Conservation (phyloP, 2,329 filamentous ascomycete species). For the Exophiala xenobiotica region DNA sequence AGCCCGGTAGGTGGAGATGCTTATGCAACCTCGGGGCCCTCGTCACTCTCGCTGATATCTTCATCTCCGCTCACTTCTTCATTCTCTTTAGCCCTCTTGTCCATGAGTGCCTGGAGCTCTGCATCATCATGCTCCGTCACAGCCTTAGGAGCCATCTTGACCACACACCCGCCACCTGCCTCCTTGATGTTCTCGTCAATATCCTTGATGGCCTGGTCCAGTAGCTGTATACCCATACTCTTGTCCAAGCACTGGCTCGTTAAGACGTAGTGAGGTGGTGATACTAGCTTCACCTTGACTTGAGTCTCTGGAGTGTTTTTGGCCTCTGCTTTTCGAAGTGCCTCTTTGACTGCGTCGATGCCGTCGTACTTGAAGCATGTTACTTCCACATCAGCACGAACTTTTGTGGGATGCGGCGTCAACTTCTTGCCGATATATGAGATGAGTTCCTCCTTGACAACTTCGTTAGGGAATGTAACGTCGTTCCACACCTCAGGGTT, state of each 20-base stretch:
- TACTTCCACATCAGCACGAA: constrained; percentile 95
- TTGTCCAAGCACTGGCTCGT: constrained; percentile 97
- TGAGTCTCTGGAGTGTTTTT: constrained; percentile 89
- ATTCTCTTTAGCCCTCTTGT: constrained; percentile 97
- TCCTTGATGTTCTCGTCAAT: constrained; percentile 77
- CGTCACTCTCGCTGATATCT: constrained; percentile 91
- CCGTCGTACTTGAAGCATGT: constrained; percentile 95
- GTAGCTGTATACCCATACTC: constrained; percentile 73
- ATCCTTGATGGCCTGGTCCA: constrained; percentile 87
- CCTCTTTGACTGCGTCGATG: constrained; percentile 95
- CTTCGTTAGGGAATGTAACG: constrained; percentile 80
- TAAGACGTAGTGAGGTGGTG: constrained; percentile 91
- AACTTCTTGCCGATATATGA: constrained; percentile 96
- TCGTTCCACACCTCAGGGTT: constrained; percentile 97
- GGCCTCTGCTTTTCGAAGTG: constrained; percentile 85
- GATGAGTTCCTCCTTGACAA: constrained; percentile 84
- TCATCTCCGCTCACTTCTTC: constrained; percentile 97
- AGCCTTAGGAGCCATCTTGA: constrained; percentile 99
- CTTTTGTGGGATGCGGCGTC: constrained; percentile 97
- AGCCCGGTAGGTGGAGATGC: background rate
- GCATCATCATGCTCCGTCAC: constrained; percentile 98
- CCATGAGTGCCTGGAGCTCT: constrained; percentile 95
- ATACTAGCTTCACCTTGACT: constrained; percentile 98
- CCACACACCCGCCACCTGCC: constrained; percentile 74
- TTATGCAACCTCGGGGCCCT: constrained; percentile 54